Evolutionary conservation across 2,329 filamentous ascomycete genomes (phyloP), one percentile per base, ranked within the genome.

Genomic region (Paraphoma sp.): DNA sequence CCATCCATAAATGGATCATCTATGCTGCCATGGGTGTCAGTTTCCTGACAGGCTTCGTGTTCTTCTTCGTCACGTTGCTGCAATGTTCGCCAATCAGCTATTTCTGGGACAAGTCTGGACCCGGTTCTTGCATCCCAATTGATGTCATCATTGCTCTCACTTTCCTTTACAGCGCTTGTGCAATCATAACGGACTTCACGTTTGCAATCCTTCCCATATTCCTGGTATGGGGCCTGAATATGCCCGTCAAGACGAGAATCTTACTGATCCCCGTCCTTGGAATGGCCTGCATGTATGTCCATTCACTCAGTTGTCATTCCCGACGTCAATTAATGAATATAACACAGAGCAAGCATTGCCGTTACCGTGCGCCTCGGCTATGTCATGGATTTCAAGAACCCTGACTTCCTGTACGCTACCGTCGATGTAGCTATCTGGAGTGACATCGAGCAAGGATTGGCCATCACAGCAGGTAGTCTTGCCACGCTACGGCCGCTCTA

Each of bases 161-260:
- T 0, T 79, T 82, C 31, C 70, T 80, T 0, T 82, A 84, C 68
- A 81, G 81, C 41, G 76, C 75, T 17, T 67, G 84, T 30, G 78
- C 76, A 28, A 80, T 79, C 6, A 54, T 80, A 5, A 79, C 75
- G 43, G 83, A 86, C 58, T 81, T 82, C 71, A 76, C 77, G 1
- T 76, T 85, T 11, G 83, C 80, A 1, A 64, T 83, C 3, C 66
- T 86, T 4, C 84, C 84, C 0, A 76, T 84, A 6, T 78, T 79
- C 11, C 78, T 86, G 40, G 73, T 86, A 0, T 84, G 82, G 80
- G 72, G 79, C 17, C 74, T 85, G 36, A 78, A 81, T 54, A 82
- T 86, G 72, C 80, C 79, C 42, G 68, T 68, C 40, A 74, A 76
- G 38, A 82, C 79, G 3, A 85, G 84, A 62, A 50, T 79, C 6